Evolutionary conservation across 805 yeast species (phyloP).

Genomic region (Kodamaea hsintzibuensis): DNA sequence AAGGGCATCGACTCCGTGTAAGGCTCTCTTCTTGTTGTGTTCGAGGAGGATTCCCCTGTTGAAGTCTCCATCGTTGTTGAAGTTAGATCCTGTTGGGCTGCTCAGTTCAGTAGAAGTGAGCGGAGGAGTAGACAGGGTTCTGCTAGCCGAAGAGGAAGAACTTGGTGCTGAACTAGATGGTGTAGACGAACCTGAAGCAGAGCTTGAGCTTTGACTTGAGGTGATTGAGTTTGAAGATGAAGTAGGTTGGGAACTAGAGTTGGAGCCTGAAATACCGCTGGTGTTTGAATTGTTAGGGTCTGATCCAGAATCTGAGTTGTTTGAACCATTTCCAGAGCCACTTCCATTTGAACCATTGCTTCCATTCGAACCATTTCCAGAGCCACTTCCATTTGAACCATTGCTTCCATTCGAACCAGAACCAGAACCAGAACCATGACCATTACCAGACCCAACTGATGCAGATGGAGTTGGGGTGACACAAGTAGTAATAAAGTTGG

Average conservation of each 20-base stretch:
- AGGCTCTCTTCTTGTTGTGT: constrained; percentile 33
- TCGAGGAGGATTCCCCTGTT: constrained; percentile 30
- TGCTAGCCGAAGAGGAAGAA: background rate
- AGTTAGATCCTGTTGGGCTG: constrained; percentile 5
- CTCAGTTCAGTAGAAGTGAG: constrained; percentile 12
- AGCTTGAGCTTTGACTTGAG: background rate
- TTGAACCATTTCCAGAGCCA: background rate
- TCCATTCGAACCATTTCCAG: background rate
- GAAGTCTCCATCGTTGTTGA: constrained; percentile 20
- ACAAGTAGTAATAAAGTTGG: background rate
- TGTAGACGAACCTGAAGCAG: background rate
- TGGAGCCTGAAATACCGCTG: background rate
- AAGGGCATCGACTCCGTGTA: constrained; percentile 30
- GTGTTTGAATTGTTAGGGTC: background rate
- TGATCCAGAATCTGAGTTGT: background rate
- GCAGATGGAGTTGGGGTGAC: background rate
- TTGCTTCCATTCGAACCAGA: constrained; percentile 5
- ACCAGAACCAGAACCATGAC: constrained; percentile 14
- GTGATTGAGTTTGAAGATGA: background rate
- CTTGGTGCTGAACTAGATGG: background rate
- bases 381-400: background rate
- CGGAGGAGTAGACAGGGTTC: constrained; percentile 9
- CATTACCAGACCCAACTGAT: constrained; percentile 3
- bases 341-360: background rate
- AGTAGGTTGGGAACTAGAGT: background rate